Evolutionary conservation across 805 yeast species (phyloP), one percentile per base, ranked within the genome.

Genomic region (Brettanomyces sp.): DNA sequence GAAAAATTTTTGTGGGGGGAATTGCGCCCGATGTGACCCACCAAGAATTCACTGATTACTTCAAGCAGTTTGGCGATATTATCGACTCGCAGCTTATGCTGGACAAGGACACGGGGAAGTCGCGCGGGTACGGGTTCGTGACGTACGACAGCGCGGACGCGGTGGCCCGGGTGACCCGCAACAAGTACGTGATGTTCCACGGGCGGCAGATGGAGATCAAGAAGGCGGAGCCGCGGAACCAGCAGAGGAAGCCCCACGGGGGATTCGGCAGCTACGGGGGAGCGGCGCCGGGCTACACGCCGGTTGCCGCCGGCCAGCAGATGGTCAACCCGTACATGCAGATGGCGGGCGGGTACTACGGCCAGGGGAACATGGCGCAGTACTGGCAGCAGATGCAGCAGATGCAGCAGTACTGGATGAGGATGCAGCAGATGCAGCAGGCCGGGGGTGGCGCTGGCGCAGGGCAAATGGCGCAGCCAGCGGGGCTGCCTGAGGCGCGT

Each of bases 1-100:
- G 97, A 55, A 91, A 91, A 69, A 90, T 91, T 54, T 91, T 91
- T 60, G 97, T 91, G 37, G 99, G 99, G 53, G 99, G 99, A 54
- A 85, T 91, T 49, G 90, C 95, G 45, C 86, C 95, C 21, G 91
- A 87, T 60, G 96, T 90, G 44, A 88, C 89, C 51, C 96, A 95
- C 56, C 77, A 77, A 52, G 97, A 90, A 53, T 93, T 91, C 65
- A 83, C 82, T 62, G 81, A 77, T 43, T 89, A 85, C 64, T 91
- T 91, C 60, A 77, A 85, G 46, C 83, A 83, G 65, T 91, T 82
- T 65, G 98, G 97, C 55, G 79, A 80, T 38, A 90, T 91, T 48
- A 85, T 91, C 56, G 98, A 93, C 66, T 95, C 96, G 43, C 97
- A 90, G 67, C 76, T 91, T 54, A 91, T 91, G 99, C 77, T 91